Conservation (phyloP, 2,329 filamentous ascomycete genomes). For the Cladosporium sp. region DNA sequence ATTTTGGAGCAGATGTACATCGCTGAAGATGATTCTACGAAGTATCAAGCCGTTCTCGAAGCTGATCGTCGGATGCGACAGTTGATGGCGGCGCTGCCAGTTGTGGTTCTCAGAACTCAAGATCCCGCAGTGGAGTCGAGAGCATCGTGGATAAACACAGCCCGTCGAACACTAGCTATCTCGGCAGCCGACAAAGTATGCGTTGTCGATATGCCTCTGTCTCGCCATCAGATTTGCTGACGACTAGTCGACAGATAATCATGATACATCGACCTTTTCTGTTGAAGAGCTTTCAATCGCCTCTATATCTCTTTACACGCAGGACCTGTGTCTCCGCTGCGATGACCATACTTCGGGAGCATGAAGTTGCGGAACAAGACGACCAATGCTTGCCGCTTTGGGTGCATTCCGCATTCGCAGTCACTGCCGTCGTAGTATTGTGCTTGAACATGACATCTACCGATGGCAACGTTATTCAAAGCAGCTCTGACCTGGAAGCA, state of each 20-base stretch:
- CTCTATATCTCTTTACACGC: conserved; percentile 19
- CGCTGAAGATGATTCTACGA: background rate
- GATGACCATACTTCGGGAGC: conserved; percentile 20
- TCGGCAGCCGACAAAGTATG: background rate
- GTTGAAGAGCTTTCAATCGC: conserved; percentile 21
- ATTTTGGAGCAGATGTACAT: background rate
- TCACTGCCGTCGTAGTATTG: background rate
- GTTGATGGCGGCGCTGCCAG: background rate
- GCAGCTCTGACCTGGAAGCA: background rate
- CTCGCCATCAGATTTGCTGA: background rate
- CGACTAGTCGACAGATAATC: conserved; percentile 15
- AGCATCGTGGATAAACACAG: background rate
- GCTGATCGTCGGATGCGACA: background rate
- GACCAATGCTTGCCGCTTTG: background rate
- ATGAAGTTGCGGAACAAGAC: background rate
- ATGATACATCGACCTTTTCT: conserved; percentile 24
- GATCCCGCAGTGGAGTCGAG: background rate
- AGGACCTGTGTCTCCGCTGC: conserved; percentile 22
- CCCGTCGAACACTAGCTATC: background rate
- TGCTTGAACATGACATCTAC: background rate
- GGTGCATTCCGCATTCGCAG: background rate
- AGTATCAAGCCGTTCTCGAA: background rate
- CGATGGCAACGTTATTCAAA: background rate
- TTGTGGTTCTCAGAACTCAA: background rate
- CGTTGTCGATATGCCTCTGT: background rate